These are phyloP conservation scores for Madurella fahalii DNA, from an alignment of 2,329 filamentous ascomycete genomes.

Conservation along the genomic window DNA sequence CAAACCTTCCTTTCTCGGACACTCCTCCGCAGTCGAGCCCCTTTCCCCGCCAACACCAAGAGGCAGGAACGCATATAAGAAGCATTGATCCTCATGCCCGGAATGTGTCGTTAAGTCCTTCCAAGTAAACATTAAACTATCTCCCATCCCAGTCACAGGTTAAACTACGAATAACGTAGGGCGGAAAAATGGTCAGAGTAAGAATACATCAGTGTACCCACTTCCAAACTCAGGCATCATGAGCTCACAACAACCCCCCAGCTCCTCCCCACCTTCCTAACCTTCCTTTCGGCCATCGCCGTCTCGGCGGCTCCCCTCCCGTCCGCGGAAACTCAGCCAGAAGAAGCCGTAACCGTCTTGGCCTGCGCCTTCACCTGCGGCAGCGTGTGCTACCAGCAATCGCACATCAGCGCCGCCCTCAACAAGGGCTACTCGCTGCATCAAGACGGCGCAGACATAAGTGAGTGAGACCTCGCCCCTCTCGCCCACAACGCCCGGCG, in stretches of 20 bases:
- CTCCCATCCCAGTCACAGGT: background rate
- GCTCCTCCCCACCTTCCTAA: slow-evolving; percentile 18
- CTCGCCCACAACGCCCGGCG: too few species aligned
- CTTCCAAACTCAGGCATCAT: background rate
- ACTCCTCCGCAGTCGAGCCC: background rate
- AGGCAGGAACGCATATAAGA: background rate
- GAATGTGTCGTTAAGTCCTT: background rate
- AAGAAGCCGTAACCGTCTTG: background rate
- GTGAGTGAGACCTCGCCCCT: slow-evolving; percentile 15
- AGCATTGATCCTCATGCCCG: background rate
- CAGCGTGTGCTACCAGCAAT: slow-evolving; percentile 34
- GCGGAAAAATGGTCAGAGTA: slow-evolving; percentile 16
- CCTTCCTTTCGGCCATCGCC: slow-evolving; percentile 15
- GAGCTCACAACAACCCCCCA: background rate
- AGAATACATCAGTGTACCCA: background rate
- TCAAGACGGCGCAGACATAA: slow-evolving; percentile 25
- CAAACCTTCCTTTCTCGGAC: background rate
- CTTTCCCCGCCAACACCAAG: background rate
- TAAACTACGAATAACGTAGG: background rate
- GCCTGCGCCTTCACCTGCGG: slow-evolving; percentile 37
- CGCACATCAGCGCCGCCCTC: slow-evolving; percentile 33
- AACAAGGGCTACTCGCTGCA: slow-evolving; percentile 33
- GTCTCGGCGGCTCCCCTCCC: slow-evolving; percentile 20
- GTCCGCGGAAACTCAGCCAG: slow-evolving; percentile 16
- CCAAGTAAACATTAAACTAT: background rate